These are phyloP conservation scores for Aspergillus carbonarius DNA, from an alignment of 2,329 filamentous ascomycete genomes.

Conservation along the genomic window DNA sequence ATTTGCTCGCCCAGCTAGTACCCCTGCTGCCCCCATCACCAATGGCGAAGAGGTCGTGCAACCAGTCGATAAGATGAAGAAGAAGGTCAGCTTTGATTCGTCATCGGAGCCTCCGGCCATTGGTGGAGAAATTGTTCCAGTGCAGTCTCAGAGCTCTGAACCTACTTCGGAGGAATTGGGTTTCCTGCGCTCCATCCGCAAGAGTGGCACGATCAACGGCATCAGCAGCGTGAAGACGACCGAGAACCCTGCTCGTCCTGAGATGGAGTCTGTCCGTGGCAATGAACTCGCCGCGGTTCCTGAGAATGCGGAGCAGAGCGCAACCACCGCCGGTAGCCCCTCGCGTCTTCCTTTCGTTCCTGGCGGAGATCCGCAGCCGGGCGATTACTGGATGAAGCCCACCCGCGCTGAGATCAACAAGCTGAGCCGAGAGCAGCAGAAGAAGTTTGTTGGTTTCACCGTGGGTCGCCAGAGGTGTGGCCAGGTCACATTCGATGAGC, in stretches of 20 bases:
- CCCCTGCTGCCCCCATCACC: conserved; percentile 33
- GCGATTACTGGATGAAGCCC: conserved; percentile 85
- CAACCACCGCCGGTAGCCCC: conserved; percentile 35
- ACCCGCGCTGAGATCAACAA: conserved; percentile 69
- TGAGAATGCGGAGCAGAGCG: conserved; percentile 51
- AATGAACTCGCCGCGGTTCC: conserved; percentile 77
- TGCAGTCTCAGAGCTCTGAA: conserved; percentile 51
- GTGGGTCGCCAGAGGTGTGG: conserved; percentile 83
- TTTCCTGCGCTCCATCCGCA: conserved; percentile 57
- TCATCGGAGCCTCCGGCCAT: conserved; percentile 32
- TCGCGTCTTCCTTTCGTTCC: conserved; percentile 32
- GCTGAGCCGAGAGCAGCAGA: conserved; percentile 77
- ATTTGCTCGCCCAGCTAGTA: conserved; percentile 48
- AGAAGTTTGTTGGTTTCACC: conserved; percentile 70
- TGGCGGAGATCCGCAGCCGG: conserved; percentile 57
- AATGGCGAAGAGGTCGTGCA: conserved; percentile 43
- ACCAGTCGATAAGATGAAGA: conserved; percentile 52
- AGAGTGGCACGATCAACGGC: conserved; percentile 48
- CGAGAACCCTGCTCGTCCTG: conserved; percentile 45
- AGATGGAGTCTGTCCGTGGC: conserved; percentile 70
- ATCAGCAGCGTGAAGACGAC: conserved; percentile 36
- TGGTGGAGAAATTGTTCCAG: conserved; percentile 54
- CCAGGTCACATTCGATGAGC: conserved; percentile 74
- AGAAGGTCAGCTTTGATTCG: conserved; percentile 88
- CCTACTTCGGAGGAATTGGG: conserved; percentile 61